phyloP scores from a whole-genome alignment of 352 stramenopile genomes.

The Pythium coloratum region DNA sequence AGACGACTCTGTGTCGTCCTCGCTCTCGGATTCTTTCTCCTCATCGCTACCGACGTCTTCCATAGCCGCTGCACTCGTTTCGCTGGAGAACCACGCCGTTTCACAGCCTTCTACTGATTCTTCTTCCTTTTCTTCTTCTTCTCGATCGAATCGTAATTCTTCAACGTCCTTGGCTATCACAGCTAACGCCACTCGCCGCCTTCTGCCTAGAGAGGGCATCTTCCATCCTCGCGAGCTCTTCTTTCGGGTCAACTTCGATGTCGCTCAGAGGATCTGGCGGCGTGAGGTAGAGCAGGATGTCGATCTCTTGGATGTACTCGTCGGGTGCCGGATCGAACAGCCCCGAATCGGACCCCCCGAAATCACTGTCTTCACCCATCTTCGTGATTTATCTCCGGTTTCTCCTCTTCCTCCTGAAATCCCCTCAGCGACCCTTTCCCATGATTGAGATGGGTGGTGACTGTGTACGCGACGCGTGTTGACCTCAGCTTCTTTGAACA shows the following conservation, averaged over 20 bases:
- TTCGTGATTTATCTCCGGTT: too few relatives aligned
- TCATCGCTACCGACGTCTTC: too few relatives aligned
- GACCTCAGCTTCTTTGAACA: too few relatives aligned
- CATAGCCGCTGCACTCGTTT: too few relatives aligned
- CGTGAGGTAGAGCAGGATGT: conserved; percentile 12
- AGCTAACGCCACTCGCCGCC: background rate
- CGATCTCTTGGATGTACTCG: conserved; percentile 2
- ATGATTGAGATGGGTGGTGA: too few relatives aligned
- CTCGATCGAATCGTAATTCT: background rate
- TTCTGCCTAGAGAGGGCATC: background rate
- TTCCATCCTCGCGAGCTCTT: conserved; percentile 62
- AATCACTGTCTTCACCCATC: background rate
- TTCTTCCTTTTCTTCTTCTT: background rate
- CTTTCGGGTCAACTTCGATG: conserved; percentile 57
- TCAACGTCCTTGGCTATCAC: background rate
- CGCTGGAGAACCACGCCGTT: too few relatives aligned
- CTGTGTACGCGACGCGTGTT: too few relatives aligned
- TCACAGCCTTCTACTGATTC: too few relatives aligned
- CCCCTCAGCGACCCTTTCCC: too few relatives aligned
- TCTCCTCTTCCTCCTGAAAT: too few relatives aligned
- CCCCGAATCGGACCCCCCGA: background rate
- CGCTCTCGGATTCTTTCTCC: too few relatives aligned
- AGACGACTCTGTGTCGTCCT: too few relatives aligned
- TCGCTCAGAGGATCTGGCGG: conserved; percentile 1
- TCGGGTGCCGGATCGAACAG: background rate